phyloP scores from a whole-genome alignment of 1,139 yeast species.

The Pichia sp. region DNA sequence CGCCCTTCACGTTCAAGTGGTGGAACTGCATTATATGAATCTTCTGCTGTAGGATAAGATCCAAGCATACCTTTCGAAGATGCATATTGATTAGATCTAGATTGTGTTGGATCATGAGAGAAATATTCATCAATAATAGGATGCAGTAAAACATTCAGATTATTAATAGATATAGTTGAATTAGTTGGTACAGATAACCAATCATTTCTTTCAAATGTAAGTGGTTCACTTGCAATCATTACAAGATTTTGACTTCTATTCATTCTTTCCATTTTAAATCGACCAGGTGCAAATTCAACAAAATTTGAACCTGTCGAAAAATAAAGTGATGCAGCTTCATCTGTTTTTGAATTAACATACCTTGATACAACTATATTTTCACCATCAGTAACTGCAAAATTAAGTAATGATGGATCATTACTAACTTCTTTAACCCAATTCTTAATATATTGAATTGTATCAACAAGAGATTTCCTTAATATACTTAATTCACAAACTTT shows the following conservation, averaged over 20 bases:
- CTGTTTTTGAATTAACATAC: slow-evolving; percentile 80
- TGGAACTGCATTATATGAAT: slow-evolving; percentile 56
- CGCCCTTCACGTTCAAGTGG: slow-evolving; percentile 88
- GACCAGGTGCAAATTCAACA: slow-evolving; percentile 82
- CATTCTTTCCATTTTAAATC: slow-evolving; percentile 87
- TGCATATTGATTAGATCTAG: slow-evolving; percentile 76
- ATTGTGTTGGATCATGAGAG: slow-evolving; percentile 58
- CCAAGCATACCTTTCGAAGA: slow-evolving; percentile 91
- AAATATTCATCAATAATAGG: slow-evolving; percentile 89
- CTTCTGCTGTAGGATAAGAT: slow-evolving; percentile 49
- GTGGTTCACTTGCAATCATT: slow-evolving; percentile 95
- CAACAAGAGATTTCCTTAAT: slow-evolving; percentile 62
- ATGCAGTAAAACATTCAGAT: slow-evolving; percentile 81
- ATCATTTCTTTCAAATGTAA: slow-evolving; percentile 93
- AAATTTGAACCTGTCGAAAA: slow-evolving; percentile 91
- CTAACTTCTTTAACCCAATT: slow-evolving; percentile 55
- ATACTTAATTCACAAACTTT: slow-evolving; percentile 47
- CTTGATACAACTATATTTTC: slow-evolving; percentile 81
- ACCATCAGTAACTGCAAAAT: slow-evolving; percentile 95
- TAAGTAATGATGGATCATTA: slow-evolving; percentile 76
- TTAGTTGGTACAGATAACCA: slow-evolving; percentile 98
- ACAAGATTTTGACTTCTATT: slow-evolving; percentile 91
- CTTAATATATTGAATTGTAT: slow-evolving; percentile 68
- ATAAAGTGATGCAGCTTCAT: slow-evolving; percentile 94
- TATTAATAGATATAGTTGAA: slow-evolving; percentile 74